Base-by-base conservation (phyloP, 192 early-diverging fungal species). In the Diversispora epigaea region DNA sequence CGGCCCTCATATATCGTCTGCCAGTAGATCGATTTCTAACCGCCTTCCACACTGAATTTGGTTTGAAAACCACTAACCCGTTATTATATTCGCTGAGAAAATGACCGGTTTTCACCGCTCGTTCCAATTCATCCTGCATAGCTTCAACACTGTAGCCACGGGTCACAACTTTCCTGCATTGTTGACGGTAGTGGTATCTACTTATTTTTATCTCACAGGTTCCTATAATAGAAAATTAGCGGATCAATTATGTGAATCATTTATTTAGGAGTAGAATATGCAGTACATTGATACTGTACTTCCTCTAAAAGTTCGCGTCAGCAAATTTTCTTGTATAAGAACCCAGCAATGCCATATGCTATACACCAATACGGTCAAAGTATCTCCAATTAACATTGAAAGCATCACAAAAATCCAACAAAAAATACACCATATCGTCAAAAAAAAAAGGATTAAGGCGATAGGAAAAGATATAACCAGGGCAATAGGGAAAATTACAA, bases 221-320 rank as follows among this genome's bases (percentile, higher is more conserved):
- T 43, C 45, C 68, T 69, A 69, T 69, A 54, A 69, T 52, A 69
- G 50, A 52, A 52, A 70, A 40, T 55, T 70, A 54, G 39, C 4
- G 63, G 32, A 45, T 43, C 5, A 55, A 44, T 12, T 6, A n/a
- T 3, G 8, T 52, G 40, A 66, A 66, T 65, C 44, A 65, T 65
- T 65, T 41, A 21, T 68, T 68, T 21, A 22, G 67, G 22, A 68
- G 41, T 65, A 65, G 39, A 68, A 68, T 68, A 68, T 50, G 50
- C 17, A 68, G 14, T 50, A 52, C 67, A 52, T 68, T 68, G 67
- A 68, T 50, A 68, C 67, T 68, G 67, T 68, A 68, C 67, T 68
- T 68, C 49, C 49, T 69, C 32, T 70, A 54, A 69, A 69, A 69
- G 50, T 44, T 52, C 5, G 50, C 44, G 52, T 14, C 3, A 43